A percentile compares a stretch with the other conserved stretches of the same genome.
These are phyloP conservation scores for Penstemon davidsonii DNA, from an alignment of 257 asterid genomes.

Conservation along the genomic window DNA sequence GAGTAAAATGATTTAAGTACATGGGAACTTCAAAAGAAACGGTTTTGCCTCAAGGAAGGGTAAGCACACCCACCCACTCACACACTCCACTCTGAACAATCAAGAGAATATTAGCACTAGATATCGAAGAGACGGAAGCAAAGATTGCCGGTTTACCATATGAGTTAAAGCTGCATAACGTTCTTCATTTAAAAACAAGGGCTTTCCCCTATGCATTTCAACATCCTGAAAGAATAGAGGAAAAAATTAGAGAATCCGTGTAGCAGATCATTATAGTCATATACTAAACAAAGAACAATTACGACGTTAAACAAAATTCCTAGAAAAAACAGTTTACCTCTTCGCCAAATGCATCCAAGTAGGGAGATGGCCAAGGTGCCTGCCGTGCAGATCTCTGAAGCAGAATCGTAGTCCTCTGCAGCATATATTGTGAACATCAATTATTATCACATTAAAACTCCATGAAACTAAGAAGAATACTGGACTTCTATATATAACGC, in stretches of 20 bases:
- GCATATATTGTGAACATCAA: slow-evolving; percentile 24
- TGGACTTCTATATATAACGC: slow-evolving; percentile 12
- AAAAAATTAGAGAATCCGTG: slow-evolving; percentile 3
- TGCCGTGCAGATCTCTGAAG: slow-evolving; percentile 94
- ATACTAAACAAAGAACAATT: not conserved
- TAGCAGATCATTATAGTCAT: not conserved
- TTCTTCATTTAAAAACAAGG: slow-evolving; percentile 83
- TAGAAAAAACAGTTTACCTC: slow-evolving; percentile 57
- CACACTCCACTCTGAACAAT: slow-evolving; percentile 6
- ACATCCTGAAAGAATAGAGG: slow-evolving; percentile 60
- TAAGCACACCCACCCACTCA: not conserved
- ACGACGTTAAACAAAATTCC: slow-evolving; percentile 10
- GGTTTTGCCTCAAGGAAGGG: not conserved
- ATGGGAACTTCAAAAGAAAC: not conserved
- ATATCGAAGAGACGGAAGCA: slow-evolving; percentile 8
- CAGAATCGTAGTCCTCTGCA: slow-evolving; percentile 82
- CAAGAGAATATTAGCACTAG: slow-evolving; percentile 11
- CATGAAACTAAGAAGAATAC: slow-evolving; percentile 11
- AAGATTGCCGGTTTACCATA: slow-evolving; percentile 57
- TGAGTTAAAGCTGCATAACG: slow-evolving; percentile 86
- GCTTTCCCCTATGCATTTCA: slow-evolving; percentile 87
- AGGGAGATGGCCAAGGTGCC: slow-evolving; percentile 98
- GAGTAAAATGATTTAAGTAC: not conserved
- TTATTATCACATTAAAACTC: slow-evolving; percentile 15
- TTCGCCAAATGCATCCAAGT: slow-evolving; percentile 95